Conservation (phyloP, 225 moss, liverwort and hornwort genomes). For the Climacium dendroides region DNA sequence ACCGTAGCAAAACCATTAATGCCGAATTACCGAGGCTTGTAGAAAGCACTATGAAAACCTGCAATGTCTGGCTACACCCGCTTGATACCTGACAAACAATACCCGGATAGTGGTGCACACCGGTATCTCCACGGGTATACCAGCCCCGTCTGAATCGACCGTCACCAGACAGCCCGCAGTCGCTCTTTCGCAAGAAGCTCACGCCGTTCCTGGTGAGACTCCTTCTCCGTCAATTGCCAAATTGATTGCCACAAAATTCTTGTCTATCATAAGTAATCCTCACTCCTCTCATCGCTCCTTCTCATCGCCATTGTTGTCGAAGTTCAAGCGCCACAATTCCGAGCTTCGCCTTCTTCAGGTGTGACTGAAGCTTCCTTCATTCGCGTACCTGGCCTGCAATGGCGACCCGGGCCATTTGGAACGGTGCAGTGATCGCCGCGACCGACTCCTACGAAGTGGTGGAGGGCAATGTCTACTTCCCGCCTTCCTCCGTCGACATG, state of each 20-base stretch:
- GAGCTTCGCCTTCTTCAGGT: not conserved
- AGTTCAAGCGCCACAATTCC: not conserved
- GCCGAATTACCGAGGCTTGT: not conserved
- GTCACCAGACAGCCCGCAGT: not conserved
- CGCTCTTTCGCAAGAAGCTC: not conserved
- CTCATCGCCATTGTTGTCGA: not conserved
- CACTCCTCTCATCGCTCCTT: too few species aligned
- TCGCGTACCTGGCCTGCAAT: not conserved
- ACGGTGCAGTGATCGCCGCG: conserved; percentile 55
- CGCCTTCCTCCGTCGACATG: conserved; percentile 43
- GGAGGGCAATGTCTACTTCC: conserved; percentile 80
- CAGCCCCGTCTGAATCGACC: not conserved
- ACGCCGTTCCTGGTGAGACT: not conserved
- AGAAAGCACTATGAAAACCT: not conserved
- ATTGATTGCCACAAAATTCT: not conserved
- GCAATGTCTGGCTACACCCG: too few species aligned
- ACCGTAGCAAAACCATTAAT: not conserved
- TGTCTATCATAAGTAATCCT: not conserved
- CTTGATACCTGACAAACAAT: not conserved
- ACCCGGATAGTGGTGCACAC: not conserved
- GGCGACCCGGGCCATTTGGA: conserved; percentile 58
- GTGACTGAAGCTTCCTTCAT: not conserved
- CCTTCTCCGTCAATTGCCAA: not conserved
- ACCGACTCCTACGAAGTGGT: conserved; percentile 49
- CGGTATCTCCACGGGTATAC: not conserved